phyloP scores from a whole-genome alignment of 169 alveolate species.

The Eimeria sp. region DNA sequence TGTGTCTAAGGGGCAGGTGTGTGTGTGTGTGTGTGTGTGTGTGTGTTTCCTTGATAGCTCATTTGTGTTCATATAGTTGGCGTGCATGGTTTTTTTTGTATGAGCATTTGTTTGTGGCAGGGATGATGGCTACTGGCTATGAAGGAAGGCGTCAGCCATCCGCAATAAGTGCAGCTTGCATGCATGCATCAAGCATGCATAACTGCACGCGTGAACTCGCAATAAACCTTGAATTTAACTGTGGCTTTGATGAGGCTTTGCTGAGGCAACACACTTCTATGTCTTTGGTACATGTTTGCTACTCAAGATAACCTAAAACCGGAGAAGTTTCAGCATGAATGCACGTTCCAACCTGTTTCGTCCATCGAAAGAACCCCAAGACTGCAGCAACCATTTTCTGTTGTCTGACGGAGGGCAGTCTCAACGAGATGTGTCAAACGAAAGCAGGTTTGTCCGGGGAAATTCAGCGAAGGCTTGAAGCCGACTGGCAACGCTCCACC shows the following conservation, averaged over 20 bases:
- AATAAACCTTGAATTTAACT: too few relatives aligned
- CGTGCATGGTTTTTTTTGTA: too few relatives aligned
- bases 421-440: background rate
- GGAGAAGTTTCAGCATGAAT: background rate
- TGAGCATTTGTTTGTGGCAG: too few relatives aligned
- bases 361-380: slow-evolving; percentile 33
- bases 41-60: too few relatives aligned
- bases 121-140: too few relatives aligned
- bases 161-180: background rate
- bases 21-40: too few relatives aligned
- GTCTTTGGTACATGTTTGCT: background rate
- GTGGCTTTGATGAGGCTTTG: too few relatives aligned
- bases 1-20: too few relatives aligned
- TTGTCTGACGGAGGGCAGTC: background rate
- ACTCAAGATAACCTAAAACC: background rate
- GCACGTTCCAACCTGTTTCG: slow-evolving; percentile 8
- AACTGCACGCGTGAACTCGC: background rate
- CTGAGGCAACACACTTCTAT: too few relatives aligned
- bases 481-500: background rate
- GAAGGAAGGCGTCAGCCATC: too few relatives aligned
- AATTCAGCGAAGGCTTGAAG: background rate
- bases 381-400: slow-evolving; percentile 51
- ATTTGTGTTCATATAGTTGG: too few relatives aligned
- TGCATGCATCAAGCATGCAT: background rate
- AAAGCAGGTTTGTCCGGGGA: background rate